Conservation (phyloP, 768 basidiomycete species). For the Macrolepiota albuminosa region DNA sequence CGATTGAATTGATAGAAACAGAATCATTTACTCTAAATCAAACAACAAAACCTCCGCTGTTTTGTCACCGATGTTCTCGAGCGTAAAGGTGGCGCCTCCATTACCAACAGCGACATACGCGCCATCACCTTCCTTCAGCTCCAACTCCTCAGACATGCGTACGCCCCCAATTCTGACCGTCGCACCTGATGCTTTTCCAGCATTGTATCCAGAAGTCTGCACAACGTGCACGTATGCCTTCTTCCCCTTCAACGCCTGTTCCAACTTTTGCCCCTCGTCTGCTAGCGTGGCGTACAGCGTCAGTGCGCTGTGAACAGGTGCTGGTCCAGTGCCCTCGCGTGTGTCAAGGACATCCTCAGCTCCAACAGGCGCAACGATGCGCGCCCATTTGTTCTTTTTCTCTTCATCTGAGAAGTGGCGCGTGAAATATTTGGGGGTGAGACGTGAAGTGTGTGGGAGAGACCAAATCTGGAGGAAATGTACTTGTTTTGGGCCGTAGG, state of each 20-base stretch:
- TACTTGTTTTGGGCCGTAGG: slow-evolving; percentile 35
- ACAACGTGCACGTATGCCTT: slow-evolving; percentile 85
- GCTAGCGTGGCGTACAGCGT: slow-evolving; percentile 74
- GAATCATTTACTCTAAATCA: slow-evolving; percentile 50
- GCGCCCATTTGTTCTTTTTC: slow-evolving; percentile 69
- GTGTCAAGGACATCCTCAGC: slow-evolving; percentile 50
- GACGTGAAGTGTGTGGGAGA: slow-evolving; percentile 34
- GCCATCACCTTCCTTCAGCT: slow-evolving; percentile 83
- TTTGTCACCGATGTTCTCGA: slow-evolving; percentile 62
- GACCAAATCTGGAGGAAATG: slow-evolving; percentile 57
- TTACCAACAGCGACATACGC: slow-evolving; percentile 60
- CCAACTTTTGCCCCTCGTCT: slow-evolving; percentile 47
- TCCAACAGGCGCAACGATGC: slow-evolving; percentile 72
- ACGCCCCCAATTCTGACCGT: slow-evolving; percentile 44
- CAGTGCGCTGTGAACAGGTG: slow-evolving; percentile 70
- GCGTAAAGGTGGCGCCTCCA: slow-evolving; percentile 32
- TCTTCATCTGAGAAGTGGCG: slow-evolving; percentile 80
- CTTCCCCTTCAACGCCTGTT: slow-evolving; percentile 43
- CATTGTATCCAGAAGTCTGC: slow-evolving; percentile 80
- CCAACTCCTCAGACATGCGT: slow-evolving; percentile 32
- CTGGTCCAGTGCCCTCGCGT: slow-evolving; percentile 72
- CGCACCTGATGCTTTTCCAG: slow-evolving; percentile 50
- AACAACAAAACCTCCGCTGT: slow-evolving; percentile 78
- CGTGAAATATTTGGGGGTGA: slow-evolving; percentile 81
- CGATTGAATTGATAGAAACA: neutral